Percentiles rank a stretch among this genome's conserved stretches.
phyloP scores from a whole-genome alignment of 345 rosid species.

The Tarenaya hassleriana region DNA sequence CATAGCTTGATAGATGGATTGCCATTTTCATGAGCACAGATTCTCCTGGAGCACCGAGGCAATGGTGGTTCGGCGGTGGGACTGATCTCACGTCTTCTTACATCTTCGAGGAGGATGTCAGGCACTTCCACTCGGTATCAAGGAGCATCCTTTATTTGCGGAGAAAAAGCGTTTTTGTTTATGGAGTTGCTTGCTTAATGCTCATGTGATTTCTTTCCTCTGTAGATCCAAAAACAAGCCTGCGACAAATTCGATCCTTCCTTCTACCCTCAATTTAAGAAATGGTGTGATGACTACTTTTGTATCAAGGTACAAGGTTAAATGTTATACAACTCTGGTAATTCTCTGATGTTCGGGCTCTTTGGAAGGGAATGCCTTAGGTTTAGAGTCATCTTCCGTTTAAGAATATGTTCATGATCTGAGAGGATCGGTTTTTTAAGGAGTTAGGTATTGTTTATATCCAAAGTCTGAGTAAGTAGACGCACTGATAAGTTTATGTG shows the following conservation, averaged over 20 bases:
- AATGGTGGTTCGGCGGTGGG: constrained; percentile 99
- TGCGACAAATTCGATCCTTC: constrained; percentile 88
- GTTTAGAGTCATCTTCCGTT: background rate
- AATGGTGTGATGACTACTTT: constrained; percentile 97
- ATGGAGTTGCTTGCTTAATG: constrained; percentile 36
- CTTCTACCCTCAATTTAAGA: constrained; percentile 84
- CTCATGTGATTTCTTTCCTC: constrained; percentile 1
- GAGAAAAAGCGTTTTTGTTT: constrained; percentile 7
- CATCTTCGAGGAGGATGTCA: constrained; percentile 91
- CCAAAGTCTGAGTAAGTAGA: constrained; percentile 2
- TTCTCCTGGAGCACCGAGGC: constrained; percentile 91
- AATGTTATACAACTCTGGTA: background rate
- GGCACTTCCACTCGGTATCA: constrained; percentile 82
- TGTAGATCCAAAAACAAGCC: constrained; percentile 68
- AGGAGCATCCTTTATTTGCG: background rate
- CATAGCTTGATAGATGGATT: background rate
- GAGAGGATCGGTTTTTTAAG: background rate
- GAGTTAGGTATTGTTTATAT: background rate
- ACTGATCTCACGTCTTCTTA: constrained; percentile 98
- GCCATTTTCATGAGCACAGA: constrained; percentile 32
- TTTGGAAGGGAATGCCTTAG: constrained; percentile 5
- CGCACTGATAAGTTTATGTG: constrained; percentile 1
- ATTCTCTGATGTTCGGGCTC: constrained; percentile 7
- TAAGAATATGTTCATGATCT: background rate
- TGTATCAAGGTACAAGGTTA: constrained; percentile 56